A percentile compares a stretch with the other conserved stretches of the same genome.
Evolutionary conservation across 148 eudicot species (phyloP).

Genomic region (Tetragonia tetragonoides): DNA sequence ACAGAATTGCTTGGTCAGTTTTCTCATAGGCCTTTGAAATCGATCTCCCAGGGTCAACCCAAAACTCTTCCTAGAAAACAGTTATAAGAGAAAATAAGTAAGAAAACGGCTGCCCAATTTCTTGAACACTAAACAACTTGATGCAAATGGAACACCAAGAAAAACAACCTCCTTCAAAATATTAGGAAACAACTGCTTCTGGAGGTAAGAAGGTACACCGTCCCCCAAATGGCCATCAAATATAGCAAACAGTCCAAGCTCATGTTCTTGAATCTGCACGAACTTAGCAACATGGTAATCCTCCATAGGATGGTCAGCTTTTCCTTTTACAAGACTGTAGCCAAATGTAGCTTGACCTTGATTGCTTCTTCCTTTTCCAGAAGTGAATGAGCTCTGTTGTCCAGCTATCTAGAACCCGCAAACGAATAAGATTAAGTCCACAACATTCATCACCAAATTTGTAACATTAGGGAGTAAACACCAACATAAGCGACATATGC

Average conservation of each 20-base stretch:
- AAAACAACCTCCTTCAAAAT: conserved; percentile 52
- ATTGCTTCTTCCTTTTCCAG: conserved; percentile 55
- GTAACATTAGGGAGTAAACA: neutral
- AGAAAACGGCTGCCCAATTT: neutral
- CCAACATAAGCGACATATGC: neutral
- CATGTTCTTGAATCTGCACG: conserved; percentile 37
- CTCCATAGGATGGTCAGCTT: conserved; percentile 62
- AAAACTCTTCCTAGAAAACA: conserved; percentile 52
- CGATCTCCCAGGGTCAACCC: conserved; percentile 51
- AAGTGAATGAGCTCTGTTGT: conserved; percentile 27
- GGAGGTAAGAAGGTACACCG: conserved; percentile 49
- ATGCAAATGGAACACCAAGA: conserved; percentile 3
- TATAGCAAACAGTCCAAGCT: conserved; percentile 59
- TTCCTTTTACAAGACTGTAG: conserved; percentile 54
- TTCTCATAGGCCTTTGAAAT: conserved; percentile 53
- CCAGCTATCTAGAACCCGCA: conserved; percentile 18
- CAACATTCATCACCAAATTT: neutral
- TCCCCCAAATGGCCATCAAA: conserved; percentile 58
- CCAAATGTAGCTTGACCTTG: conserved; percentile 44
- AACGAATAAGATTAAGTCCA: neutral
- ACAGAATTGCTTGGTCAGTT: conserved; percentile 52
- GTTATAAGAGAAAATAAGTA: neutral
- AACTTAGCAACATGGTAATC: conserved; percentile 63
- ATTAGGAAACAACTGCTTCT: conserved; percentile 45
- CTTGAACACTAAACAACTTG: neutral